Percentiles rank a stretch among this genome's conserved stretches.
phyloP scores from a whole-genome alignment of 1,284 basidiomycete species.

The Ceratobasidium sp. region DNA sequence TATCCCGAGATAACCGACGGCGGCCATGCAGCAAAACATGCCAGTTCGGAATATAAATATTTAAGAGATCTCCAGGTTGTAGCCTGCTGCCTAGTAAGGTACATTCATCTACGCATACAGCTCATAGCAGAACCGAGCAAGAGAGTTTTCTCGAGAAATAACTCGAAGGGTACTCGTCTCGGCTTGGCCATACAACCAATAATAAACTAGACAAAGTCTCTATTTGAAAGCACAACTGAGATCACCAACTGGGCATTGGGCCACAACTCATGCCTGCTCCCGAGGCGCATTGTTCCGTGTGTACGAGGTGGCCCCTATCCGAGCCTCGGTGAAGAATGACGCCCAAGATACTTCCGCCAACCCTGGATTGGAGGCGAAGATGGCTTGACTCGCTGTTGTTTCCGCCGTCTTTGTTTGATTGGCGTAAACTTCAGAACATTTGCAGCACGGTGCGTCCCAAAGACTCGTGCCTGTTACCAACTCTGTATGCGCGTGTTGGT shows the following conservation, averaged over 20 bases:
- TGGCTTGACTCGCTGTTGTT: neutral
- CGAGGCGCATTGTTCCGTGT: neutral
- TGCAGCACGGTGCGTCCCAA: neutral
- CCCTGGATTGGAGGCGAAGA: neutral
- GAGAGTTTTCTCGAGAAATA: too few relatives aligned
- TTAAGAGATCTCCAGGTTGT: too few relatives aligned
- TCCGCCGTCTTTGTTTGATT: neutral
- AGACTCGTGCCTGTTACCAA: neutral
- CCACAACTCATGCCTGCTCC: neutral
- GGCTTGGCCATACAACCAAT: too few relatives aligned
- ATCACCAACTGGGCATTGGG: neutral
- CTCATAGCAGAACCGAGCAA: too few relatives aligned
- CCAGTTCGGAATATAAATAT: too few relatives aligned
- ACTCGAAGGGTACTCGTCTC: too few relatives aligned
- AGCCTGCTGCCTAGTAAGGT: too few relatives aligned
- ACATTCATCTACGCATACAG: too few relatives aligned
- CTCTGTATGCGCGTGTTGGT: neutral
- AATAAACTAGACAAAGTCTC: neutral
- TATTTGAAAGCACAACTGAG: neutral
- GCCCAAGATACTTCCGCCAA: constrained; percentile 14
- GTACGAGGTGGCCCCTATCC: neutral
- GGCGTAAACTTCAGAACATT: neutral
- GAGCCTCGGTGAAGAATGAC: constrained; percentile 20
- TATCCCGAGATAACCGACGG: too few relatives aligned
- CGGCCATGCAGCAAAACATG: too few relatives aligned